Evolutionary conservation across 495 filamentous ascomycete species (phyloP), one percentile per base, ranked within the genome.

Genomic region (Jackrogersella multiformis): DNA sequence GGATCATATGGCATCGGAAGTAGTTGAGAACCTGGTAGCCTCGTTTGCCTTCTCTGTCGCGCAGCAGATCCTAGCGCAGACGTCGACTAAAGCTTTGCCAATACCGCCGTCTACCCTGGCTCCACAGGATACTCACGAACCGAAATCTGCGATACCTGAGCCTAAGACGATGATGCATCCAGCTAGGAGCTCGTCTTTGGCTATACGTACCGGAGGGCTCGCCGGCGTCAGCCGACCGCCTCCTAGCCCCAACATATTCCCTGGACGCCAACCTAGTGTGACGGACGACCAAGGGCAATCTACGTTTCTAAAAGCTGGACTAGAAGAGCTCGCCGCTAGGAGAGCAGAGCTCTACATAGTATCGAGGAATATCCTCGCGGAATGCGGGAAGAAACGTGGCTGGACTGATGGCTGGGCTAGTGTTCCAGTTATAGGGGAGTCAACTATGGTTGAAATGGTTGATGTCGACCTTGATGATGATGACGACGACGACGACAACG

Each of bases 11-110:
- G 66, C 75, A 2, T 70, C 72, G 34, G 84, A 87, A 63, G 77
- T 92, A 13, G 85, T 95, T 44, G 90, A 93, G 70, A 93, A 95
- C 69, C 72, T 97, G 4, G 88, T 97, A 7, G 88, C 88, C 4
- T 93, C 92, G 0, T 97, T 94, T 85, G 89, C 87, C 7, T 97
- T 92, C 73, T 87, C 90, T 23, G 89, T 91, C 21, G 84, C 89
- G 7, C 87, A 90, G 68, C 90, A 94, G 64, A 86, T 97, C 20
- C 79, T 97, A 5, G 84, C 86, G 6, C 90, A 92, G 70, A 96
- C 91, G 0, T 85, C 84, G 3, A 91, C 91, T 5, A 87, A 88
- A 35, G 80, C 85, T 4, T 79, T 92, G 8, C 82, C 85, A 1
- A 88, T 92, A 26, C 86, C 88, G 1, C 83, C 88, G 13, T 88